Conservation (phyloP, 2,329 filamentous ascomycete species). For the Exophiala aquamarina region DNA sequence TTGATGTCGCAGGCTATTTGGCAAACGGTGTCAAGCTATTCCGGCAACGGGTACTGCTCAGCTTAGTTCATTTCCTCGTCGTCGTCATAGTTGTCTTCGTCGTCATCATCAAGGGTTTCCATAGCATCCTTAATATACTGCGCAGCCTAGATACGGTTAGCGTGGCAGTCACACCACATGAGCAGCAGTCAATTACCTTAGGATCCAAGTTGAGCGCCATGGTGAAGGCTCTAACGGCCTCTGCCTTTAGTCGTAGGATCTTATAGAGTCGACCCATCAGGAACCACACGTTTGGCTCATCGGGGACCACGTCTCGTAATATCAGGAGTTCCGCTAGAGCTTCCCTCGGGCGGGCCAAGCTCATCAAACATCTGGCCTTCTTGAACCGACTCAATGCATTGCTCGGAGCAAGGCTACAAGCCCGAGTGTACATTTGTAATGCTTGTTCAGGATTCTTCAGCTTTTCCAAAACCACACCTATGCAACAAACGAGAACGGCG, state of each 20-base stretch:
- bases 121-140: conserved; percentile 96
- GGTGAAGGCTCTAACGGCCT: conserved; percentile 91
- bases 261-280: conserved; percentile 71
- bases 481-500: conserved; percentile 86
- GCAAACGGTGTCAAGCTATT: too few species aligned
- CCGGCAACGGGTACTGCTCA: too few species aligned
- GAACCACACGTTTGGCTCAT: conserved; percentile 96
- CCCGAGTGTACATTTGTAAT: conserved; percentile 76
- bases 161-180: conserved; percentile 2
- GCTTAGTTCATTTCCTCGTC: conserved; percentile 50
- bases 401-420: conserved; percentile 76
- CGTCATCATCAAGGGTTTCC: conserved; percentile 81
- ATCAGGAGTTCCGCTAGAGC: conserved; percentile 81
- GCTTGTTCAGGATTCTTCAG: conserved; percentile 79
- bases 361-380: conserved; percentile 84
- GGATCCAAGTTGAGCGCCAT: conserved; percentile 94
- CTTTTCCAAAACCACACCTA: conserved; percentile 86
- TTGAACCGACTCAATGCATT: conserved; percentile 86
- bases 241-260: conserved; percentile 58
- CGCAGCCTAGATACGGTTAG: conserved; percentile 63
- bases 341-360: conserved; percentile 65
- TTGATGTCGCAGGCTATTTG: too few species aligned
- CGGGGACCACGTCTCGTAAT: conserved; percentile 87
- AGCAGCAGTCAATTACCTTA: conserved; percentile 63
- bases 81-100: conserved; percentile 62